Conservation (phyloP, 495 filamentous ascomycete genomes). For the Elasticomyces elasticus region DNA sequence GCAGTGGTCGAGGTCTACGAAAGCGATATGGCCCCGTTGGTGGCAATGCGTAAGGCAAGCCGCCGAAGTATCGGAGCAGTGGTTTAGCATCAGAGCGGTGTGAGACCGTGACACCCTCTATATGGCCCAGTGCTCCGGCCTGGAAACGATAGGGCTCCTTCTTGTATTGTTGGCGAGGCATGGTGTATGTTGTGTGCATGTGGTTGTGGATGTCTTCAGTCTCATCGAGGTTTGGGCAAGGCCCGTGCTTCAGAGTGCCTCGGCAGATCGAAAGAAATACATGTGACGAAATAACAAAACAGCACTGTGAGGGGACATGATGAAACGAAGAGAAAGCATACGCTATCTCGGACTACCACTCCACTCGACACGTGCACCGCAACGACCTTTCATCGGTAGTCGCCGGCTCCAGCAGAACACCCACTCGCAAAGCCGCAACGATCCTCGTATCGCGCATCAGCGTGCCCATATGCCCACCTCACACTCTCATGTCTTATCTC, state of each 20-base stretch:
- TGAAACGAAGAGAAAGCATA: not conserved
- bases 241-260: too few relatives aligned
- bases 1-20: slow-evolving; percentile 35
- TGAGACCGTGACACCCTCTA: slow-evolving; percentile 15
- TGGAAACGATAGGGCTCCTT: slow-evolving; percentile 1
- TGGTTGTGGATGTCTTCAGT: too few relatives aligned
- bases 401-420: slow-evolving; percentile 11
- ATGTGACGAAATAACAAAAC: too few relatives aligned
- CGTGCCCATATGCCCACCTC: slow-evolving; percentile 8
- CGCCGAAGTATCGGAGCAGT: slow-evolving; percentile 33
- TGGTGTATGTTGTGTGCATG: too few relatives aligned
- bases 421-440: slow-evolving; percentile 14
- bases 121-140: slow-evolving; percentile 6
- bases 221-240: too few relatives aligned
- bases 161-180: slow-evolving; percentile 5
- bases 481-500: not conserved
- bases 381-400: slow-evolving; percentile 26
- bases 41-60: slow-evolving; percentile 40
- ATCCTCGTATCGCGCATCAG: slow-evolving; percentile 25
- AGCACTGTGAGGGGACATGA: not conserved
- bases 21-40: slow-evolving; percentile 36
- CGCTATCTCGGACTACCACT: not conserved
- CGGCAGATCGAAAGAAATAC: too few relatives aligned
- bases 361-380: slow-evolving; percentile 19
- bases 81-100: slow-evolving; percentile 2